A percentile compares a stretch with the other conserved stretches of the same genome.
Conservation (phyloP, 2,329 filamentous ascomycete species). For the Fusarium azukiicola region DNA sequence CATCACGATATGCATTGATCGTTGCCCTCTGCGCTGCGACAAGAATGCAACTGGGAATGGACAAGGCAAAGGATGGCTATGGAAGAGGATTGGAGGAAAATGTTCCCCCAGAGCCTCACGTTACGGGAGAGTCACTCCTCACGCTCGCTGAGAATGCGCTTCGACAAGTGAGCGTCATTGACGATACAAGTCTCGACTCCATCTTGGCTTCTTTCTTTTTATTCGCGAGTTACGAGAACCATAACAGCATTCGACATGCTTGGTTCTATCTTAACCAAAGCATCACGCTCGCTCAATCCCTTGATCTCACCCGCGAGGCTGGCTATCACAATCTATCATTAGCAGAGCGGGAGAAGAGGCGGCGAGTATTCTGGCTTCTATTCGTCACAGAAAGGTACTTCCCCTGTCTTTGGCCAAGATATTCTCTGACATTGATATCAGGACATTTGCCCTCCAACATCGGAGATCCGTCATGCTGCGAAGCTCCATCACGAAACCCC, state of each 20-base stretch:
- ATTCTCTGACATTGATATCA: conserved; percentile 16
- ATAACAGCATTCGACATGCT: conserved; percentile 53
- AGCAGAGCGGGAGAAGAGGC: conserved; percentile 53
- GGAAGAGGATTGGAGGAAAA: conserved; percentile 39
- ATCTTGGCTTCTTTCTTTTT: conserved; percentile 57
- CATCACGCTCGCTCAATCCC: conserved; percentile 54
- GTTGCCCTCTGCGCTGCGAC: conserved; percentile 56
- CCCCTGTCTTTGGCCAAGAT: no score
- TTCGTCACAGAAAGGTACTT: conserved; percentile 59
- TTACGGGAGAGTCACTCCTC: conserved; percentile 54
- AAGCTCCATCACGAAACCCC: conserved; percentile 56
- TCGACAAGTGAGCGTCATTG: conserved; percentile 54
- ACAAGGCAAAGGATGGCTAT: conserved; percentile 37
- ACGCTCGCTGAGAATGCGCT: conserved; percentile 53
- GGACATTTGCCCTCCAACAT: conserved; percentile 58
- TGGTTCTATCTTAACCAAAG: conserved; percentile 61
- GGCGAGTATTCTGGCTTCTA: conserved; percentile 59
- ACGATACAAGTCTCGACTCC: conserved; percentile 55
- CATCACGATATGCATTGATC: conserved; percentile 55
- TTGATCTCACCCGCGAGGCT: conserved; percentile 54
- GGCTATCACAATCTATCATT: conserved; percentile 50
- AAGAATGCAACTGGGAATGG: conserved; percentile 55
- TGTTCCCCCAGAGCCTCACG: conserved; percentile 46
- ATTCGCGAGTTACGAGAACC: conserved; percentile 57
- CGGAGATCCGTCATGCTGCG: conserved; percentile 56